Base-by-base conservation (phyloP, 129 eudicot genomes). In the Artemisia annua region DNA sequence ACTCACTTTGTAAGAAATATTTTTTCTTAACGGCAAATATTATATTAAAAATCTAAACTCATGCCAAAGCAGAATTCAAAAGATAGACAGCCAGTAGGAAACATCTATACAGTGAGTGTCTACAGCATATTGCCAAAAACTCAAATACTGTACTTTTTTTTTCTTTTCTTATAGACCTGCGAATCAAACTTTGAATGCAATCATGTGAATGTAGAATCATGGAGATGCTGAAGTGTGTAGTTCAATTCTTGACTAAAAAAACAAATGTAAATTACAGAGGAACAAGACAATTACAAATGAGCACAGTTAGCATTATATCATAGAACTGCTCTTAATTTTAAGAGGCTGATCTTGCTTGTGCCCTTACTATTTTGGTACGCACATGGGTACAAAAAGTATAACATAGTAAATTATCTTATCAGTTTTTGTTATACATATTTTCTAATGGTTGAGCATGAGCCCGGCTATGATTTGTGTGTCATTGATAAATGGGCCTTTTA, bases 331-430 rank as follows among this genome's bases (percentile, higher is more conserved):
- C 43, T 35, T 0, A 35, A 35, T 35, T 35, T 35, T 35, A 35
- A 35, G 43, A 9, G 43, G 43, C 43, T 0, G 43, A 35, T 35
- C 1, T 39, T 35, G 22, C 7, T 62, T 62, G 12, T 4, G 3
- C 67, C 18, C 43, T 62, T 62, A 62, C 67, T 62, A 28, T 28
- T 7, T 67, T 67, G 59, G 72, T 49, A 48, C 9, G 0, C n/a
- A 26, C 10, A 6, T 50, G 7, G 28, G 73, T 28, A 26, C 58
- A 26, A 51, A 49, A 69, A 48, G 59, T 12, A 49, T 49, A 48
- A 67, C 54, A 51, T 50, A 51, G 39, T 63, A 63, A 54, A 54
- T 20, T 35, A 63, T 15, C 49, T 63, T 3, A 30, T 35, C 28
- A 35, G 26, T 39, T n/a, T 62, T 63, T 63, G 39, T 12, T 67